phyloP scores from a whole-genome alignment of 2,329 filamentous ascomycete species.

The Fusarium pilosicola region DNA sequence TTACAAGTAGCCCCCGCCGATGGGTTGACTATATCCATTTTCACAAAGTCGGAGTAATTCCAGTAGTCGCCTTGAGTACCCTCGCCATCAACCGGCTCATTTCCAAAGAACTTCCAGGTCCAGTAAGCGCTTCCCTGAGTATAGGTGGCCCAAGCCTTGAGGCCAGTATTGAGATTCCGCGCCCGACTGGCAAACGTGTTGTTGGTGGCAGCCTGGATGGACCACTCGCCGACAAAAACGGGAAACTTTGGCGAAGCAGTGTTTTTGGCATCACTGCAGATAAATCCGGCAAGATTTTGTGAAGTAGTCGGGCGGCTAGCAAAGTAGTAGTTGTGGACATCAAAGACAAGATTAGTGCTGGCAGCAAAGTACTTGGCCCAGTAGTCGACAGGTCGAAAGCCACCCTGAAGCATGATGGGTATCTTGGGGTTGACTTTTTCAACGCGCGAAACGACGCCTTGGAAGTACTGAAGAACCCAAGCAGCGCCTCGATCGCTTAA shows the following conservation, averaged over 20 bases:
- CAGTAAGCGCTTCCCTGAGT: not conserved
- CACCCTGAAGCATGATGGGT: not conserved
- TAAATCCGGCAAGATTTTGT: rapidly evolving
- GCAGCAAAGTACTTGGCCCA: not conserved
- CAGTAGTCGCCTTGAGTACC: not conserved
- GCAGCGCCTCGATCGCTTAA: not conserved
- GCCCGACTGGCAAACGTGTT: not conserved
- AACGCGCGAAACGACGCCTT: not conserved
- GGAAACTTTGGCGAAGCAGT: not conserved
- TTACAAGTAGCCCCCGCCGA: not conserved
- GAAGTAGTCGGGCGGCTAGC: not conserved
- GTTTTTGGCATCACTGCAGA: not conserved
- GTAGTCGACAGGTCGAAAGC: not conserved
- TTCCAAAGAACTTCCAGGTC: not conserved
- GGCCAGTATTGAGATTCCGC: not conserved
- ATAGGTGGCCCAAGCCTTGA: not conserved
- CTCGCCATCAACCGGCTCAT: not conserved
- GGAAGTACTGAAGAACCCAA: not conserved
- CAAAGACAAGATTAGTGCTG: not conserved
- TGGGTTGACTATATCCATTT: not conserved
- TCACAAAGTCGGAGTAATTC: not conserved
- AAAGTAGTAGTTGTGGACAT: not conserved
- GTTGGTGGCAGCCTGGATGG: not conserved
- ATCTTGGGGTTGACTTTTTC: not conserved
- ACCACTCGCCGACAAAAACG: not conserved